Evolutionary conservation across 306 rosid species (phyloP), one percentile per base, ranked within the genome.

Genomic region (Ormosia emarginata): DNA sequence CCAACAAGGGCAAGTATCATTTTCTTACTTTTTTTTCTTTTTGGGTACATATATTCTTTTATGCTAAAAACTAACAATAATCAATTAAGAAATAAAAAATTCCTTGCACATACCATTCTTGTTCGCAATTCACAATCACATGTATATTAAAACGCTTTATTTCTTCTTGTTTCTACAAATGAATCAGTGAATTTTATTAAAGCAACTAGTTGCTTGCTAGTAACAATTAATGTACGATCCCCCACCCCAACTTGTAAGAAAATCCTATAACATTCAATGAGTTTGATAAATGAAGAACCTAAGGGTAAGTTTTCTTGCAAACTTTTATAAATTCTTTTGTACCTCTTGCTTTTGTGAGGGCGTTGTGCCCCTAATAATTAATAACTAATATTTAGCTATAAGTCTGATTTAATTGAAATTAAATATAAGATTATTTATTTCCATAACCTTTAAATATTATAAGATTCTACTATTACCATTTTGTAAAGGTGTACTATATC

Each of bases 1-100:
- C 94, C 92, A 0, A 85, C 46, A 0, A 91, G 86, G 89, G 98
- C 58, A 88, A 43, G 56, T 73, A 43, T 53, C 29, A 2, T 3
- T 32, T 7, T 9, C 5, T 34, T 3, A 6, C 4, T 13, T 62
- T 0, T 3, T 15, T 8, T 6, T 0, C 4, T 14, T 8, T 24
- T 24, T 1, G 24, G 24, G 0, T 5, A 18, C 4, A 8, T 1
- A 55, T 57, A 29, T 24, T 59, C 32, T 47, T 43, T 37, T 34
- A 2, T n/a, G 2, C 50, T 6, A 4, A 29, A 14, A 58, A 29
- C 36, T 11, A 17, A 40, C 14, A 41, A n/a, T 11, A 55, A 37
- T 47, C 7, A 30, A 3, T 3, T 2, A 24, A 24, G 24, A 24
- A 24, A 24, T 0, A n/a, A 6, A 14, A 36, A 64, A 13, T 14